Percentiles rank a stretch among this genome's conserved stretches.
Conservation (phyloP, 2,329 filamentous ascomycete species). For the Pleurostoma richardsiae region DNA sequence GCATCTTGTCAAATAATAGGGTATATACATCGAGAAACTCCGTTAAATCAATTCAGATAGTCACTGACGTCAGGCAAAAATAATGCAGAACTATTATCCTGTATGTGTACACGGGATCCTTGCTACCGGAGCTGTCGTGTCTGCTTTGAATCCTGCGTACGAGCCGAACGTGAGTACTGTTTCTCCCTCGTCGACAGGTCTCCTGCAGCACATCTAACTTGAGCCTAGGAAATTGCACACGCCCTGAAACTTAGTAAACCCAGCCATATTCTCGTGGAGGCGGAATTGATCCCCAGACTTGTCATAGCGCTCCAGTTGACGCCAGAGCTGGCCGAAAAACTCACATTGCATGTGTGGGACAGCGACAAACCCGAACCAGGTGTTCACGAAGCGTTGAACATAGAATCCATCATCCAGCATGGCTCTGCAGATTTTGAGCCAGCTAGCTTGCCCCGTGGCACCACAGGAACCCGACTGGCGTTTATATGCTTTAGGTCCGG, state of each 20-base stretch:
- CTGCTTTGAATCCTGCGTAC: slow-evolving; percentile 6
- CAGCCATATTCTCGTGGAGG: slow-evolving; percentile 3
- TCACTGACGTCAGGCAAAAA: too few species aligned
- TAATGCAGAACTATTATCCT: slow-evolving; percentile 4
- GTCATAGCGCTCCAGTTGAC: background rate
- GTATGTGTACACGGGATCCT: slow-evolving; percentile 6
- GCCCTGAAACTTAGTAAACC: slow-evolving; percentile 4
- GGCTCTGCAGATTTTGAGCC: slow-evolving; percentile 3
- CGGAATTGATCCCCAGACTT: slow-evolving; percentile 1
- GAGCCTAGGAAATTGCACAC: slow-evolving; percentile 2
- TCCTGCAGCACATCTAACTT: too few species aligned
- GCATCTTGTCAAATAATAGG: slow-evolving; percentile 5
- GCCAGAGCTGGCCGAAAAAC: background rate
- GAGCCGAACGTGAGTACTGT: slow-evolving; percentile 1
- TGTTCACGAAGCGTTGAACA: background rate
- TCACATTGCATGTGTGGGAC: background rate
- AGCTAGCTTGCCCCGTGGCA: background rate
- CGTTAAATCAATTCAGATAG: background rate
- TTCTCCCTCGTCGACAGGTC: too few species aligned
- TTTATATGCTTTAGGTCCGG: slow-evolving; percentile 9
- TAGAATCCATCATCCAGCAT: slow-evolving; percentile 1
- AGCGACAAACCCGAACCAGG: background rate
- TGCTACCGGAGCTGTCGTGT: slow-evolving; percentile 4
- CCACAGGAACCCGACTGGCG: background rate
- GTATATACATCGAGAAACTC: background rate